Base-by-base conservation (phyloP, 2,329 filamentous ascomycete species). In the Zymoseptoria crescenta region DNA sequence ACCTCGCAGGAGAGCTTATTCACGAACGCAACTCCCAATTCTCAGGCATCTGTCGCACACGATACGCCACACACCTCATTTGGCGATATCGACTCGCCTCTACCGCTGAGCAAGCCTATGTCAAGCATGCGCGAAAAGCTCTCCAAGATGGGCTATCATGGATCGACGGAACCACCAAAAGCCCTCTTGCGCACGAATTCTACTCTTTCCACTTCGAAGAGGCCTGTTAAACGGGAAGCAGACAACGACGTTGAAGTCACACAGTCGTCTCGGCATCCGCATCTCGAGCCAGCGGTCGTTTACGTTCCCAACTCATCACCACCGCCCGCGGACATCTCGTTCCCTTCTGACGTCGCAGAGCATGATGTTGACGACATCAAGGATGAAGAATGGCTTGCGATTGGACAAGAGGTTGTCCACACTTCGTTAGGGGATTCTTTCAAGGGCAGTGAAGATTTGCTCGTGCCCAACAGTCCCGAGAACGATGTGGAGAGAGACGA, bases 401-500 rank as follows among this genome's bases (percentile, higher is more conserved):
- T 70, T 64, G 52, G 69, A 58, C 67, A 8, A 29, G 24, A 27
- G 5, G 29, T 27, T 16, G 29, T 57, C 20, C 35, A 45, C 35
- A 45, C 13, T 45, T 45, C 35, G 16, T n/a, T 45, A 6, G 35
- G 35, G n/a, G 35, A 45, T 13, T 20, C 30, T 3, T 63, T 72
- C 7, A 74, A 74, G 59, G 77, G 78, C 10, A 80, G 77, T 60
- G 78, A 80, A 62, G 77, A 80, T 54, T 59, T 79, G 19, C 65
- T 80, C 13, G 71, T 79, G 0, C 77, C 76, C 0, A 74, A 78
- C 50, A 80, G 77, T 64, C 70, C 70, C 19, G 74, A 75, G 41
- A 72, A 67, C 16, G 74, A 74, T 48, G 72, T 70, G 27, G 70
- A 74, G 1, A 70, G 56, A 4, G 73, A 74, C 49, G 69, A 61